phyloP scores from a whole-genome alignment of 805 yeast genomes.

The Hemisphaericaspora nanyangensis region DNA sequence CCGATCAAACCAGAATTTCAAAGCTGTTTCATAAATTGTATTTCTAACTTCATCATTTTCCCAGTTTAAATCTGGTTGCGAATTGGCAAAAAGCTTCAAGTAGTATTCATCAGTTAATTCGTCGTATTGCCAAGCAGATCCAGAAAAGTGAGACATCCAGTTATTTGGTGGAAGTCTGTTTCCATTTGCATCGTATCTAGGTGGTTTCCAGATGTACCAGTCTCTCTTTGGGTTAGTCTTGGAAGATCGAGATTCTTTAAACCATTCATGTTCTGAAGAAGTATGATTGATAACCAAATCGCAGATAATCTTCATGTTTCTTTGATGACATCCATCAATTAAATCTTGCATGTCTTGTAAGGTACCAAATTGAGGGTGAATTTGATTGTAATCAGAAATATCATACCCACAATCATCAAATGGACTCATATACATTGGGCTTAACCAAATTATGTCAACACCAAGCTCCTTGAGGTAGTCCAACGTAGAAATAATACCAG shows the following conservation, averaged over 20 bases:
- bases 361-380: slow-evolving; percentile 52
- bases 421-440: slow-evolving; percentile 57
- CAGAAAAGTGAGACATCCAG: slow-evolving; percentile 52
- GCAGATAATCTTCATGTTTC: slow-evolving; percentile 49
- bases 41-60: slow-evolving; percentile 40
- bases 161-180: slow-evolving; percentile 53
- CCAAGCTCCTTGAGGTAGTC: slow-evolving; percentile 51
- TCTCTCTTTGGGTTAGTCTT: slow-evolving; percentile 53
- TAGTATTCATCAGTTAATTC: slow-evolving; percentile 53
- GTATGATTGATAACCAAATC: slow-evolving; percentile 61
- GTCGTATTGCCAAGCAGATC: slow-evolving; percentile 57
- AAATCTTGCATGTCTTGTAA: slow-evolving; percentile 49
- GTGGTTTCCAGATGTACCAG: slow-evolving; percentile 58
- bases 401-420: slow-evolving; percentile 64
- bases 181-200: slow-evolving; percentile 43
- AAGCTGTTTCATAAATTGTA: slow-evolving; percentile 44
- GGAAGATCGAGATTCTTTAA: slow-evolving; percentile 51
- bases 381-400: slow-evolving; percentile 49
- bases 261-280: slow-evolving; percentile 55
- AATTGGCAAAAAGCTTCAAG: slow-evolving; percentile 47
- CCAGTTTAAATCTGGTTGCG: slow-evolving; percentile 64
- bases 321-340: slow-evolving; percentile 43
- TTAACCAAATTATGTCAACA: slow-evolving; percentile 51
- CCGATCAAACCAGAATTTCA: slow-evolving; percentile 51
- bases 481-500: slow-evolving; percentile 49